Evolutionary conservation across 2,329 filamentous ascomycete species (phyloP).

Genomic region (Fusarium cicatricum): DNA sequence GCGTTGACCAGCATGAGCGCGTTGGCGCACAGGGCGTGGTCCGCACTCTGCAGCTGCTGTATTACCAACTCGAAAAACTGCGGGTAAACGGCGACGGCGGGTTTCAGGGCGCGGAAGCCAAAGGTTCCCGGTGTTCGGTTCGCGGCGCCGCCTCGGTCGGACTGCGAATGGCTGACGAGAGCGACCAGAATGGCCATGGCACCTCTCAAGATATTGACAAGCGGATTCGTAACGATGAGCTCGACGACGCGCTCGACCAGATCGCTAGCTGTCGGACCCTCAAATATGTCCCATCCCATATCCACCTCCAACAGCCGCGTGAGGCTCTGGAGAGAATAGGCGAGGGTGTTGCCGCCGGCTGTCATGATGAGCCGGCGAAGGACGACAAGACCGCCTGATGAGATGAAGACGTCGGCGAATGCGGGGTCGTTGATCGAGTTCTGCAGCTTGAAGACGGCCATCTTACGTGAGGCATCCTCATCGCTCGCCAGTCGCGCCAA

Average conservation of each 20-base stretch:
- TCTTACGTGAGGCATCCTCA: constrained; percentile 93
- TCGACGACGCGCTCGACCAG: constrained; percentile 83
- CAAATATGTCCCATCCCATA: constrained; percentile 95
- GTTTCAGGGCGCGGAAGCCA: constrained; percentile 91
- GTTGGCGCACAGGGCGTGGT: constrained; percentile 95
- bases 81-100: constrained; percentile 88
- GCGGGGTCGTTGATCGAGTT: constrained; percentile 93
- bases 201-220: constrained; percentile 96
- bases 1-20: constrained; percentile 95
- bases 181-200: constrained; percentile 97
- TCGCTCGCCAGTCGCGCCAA: constrained; percentile 71
- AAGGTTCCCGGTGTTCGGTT: constrained; percentile 66
- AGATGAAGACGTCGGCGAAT: constrained; percentile 96
- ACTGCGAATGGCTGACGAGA: constrained; percentile 86
- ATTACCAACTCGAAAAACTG: constrained; percentile 96
- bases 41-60: constrained; percentile 87
- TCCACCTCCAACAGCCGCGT: constrained; percentile 91
- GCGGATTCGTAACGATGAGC: constrained; percentile 90
- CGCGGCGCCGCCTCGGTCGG: constrained; percentile 49
- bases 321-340: constrained; percentile 91
- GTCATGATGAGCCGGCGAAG: constrained; percentile 84
- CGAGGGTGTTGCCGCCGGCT: constrained; percentile 90
- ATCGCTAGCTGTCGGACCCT: constrained; percentile 68
- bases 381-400: constrained; percentile 83
- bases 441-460: constrained; percentile 99